These are phyloP conservation scores for Helminthosporium solani DNA, from an alignment of 2,329 filamentous ascomycete genomes.

Conservation along the genomic window DNA sequence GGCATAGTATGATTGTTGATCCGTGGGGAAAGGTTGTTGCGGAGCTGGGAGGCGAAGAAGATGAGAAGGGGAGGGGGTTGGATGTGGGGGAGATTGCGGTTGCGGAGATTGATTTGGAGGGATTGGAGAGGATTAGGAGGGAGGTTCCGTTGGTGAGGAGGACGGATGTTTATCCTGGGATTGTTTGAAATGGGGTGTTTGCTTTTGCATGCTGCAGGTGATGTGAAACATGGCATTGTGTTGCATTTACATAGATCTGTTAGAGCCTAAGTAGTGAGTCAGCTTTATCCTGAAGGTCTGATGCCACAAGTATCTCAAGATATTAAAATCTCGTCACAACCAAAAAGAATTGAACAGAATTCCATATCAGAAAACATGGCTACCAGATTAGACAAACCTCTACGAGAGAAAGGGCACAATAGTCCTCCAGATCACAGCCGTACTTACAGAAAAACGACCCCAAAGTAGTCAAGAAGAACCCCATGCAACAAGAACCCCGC, in stretches of 20 bases:
- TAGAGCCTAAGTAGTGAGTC: too few relatives aligned
- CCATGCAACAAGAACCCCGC: background rate
- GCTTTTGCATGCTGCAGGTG: background rate
- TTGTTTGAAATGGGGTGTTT: background rate
- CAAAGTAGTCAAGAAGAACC: too few relatives aligned
- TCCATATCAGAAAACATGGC: too few relatives aligned
- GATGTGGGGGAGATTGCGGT: slow-evolving; percentile 44
- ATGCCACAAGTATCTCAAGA: too few relatives aligned
- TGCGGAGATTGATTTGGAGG: slow-evolving; percentile 57
- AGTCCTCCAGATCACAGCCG: too few relatives aligned
- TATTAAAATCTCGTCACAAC: too few relatives aligned
- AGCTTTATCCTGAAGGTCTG: too few relatives aligned
- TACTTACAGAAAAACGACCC: too few relatives aligned
- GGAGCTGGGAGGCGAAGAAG: slow-evolving; percentile 58
- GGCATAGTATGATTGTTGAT: slow-evolving; percentile 79
- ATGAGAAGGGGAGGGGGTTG: slow-evolving; percentile 35
- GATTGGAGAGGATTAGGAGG: slow-evolving; percentile 54
- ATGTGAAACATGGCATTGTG: background rate
- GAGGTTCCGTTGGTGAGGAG: slow-evolving; percentile 60
- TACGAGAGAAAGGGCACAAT: too few relatives aligned
- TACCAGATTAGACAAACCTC: too few relatives aligned
- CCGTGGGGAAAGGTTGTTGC: slow-evolving; percentile 80
- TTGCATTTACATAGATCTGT: too few relatives aligned
- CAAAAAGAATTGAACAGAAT: too few relatives aligned
- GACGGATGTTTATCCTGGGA: slow-evolving; percentile 43